A percentile compares a stretch with the other conserved stretches of the same genome.
phyloP scores from a whole-genome alignment of 768 basidiomycete genomes.

The Dacryopinax primogenitus region DNA sequence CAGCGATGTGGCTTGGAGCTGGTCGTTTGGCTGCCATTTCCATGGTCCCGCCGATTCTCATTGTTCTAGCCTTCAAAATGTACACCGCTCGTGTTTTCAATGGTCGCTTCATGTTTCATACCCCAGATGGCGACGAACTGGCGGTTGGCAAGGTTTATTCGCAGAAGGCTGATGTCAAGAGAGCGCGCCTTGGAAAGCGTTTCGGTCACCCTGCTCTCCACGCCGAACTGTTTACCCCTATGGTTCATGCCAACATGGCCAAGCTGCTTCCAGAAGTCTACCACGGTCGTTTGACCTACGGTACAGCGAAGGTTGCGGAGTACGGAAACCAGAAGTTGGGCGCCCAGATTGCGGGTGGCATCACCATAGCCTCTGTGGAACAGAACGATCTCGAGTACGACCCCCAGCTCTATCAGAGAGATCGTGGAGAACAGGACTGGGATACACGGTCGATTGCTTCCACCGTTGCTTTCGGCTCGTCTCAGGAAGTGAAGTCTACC shows the following conservation, averaged over 20 bases:
- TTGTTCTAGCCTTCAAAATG: constrained; percentile 70
- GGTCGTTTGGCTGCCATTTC: constrained; percentile 51
- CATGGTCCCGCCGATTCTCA: constrained; percentile 77
- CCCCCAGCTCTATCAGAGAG: constrained; percentile 60
- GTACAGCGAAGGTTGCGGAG: constrained; percentile 56
- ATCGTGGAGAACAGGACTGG: constrained; percentile 80
- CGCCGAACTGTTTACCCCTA: constrained; percentile 72
- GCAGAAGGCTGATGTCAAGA: constrained; percentile 54
- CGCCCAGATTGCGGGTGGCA: constrained; percentile 60
- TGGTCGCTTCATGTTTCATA: constrained; percentile 63
- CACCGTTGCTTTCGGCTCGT: constrained; percentile 16
- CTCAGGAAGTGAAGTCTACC: background rate
- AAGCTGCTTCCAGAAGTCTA: constrained; percentile 54
- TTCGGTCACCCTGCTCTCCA: constrained; percentile 93
- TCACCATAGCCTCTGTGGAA: constrained; percentile 70
- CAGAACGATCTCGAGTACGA: constrained; percentile 75
- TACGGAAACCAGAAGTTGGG: constrained; percentile 68
- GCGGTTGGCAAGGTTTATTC: constrained; percentile 63
- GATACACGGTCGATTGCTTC: constrained; percentile 57
- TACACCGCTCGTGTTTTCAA: constrained; percentile 61
- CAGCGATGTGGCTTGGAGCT: constrained; percentile 70
- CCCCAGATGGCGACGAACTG: constrained; percentile 69
- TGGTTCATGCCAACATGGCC: constrained; percentile 79
- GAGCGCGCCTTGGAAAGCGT: constrained; percentile 70
- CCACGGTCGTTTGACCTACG: constrained; percentile 50